phyloP scores from a whole-genome alignment of 176 grass and related monocot genomes.

The Oryza nivara region DNA sequence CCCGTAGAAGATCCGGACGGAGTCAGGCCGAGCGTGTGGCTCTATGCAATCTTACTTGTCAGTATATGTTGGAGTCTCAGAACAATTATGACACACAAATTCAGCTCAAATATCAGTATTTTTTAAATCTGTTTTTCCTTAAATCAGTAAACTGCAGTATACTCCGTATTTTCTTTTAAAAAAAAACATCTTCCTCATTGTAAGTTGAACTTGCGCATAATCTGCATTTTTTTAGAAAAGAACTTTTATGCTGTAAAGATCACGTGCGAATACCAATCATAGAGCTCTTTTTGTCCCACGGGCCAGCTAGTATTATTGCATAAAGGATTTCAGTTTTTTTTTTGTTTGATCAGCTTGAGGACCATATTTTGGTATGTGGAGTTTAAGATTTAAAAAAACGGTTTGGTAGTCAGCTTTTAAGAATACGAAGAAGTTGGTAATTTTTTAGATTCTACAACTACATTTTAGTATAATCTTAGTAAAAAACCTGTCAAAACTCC shows the following conservation, averaged over 20 bases:
- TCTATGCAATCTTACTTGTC: background rate
- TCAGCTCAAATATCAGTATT: background rate
- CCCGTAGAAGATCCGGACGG: background rate
- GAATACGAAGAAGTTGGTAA: too few species aligned
- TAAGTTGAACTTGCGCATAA: background rate
- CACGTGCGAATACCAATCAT: slow-evolving; percentile 16
- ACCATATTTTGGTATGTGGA: background rate
- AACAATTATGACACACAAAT: background rate
- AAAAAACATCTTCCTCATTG: background rate
- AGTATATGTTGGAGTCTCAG: background rate
- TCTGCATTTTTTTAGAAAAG: background rate
- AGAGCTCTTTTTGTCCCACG: background rate
- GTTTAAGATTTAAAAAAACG: too few species aligned
- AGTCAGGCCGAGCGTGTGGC: slow-evolving; percentile 10
- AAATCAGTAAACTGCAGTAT: background rate
- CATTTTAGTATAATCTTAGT: too few species aligned
- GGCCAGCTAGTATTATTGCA: background rate
- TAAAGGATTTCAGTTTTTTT: background rate
- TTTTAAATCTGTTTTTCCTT: background rate
- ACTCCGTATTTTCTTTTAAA: background rate
- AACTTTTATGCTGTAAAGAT: slow-evolving; percentile 24
- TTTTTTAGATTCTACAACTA: too few species aligned
- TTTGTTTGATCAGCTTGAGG: background rate
- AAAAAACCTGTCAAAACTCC: too few species aligned
- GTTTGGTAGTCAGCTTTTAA: too few species aligned